Conservation (phyloP, 306 rosid species). For the Begonia fuchsioides region DNA sequence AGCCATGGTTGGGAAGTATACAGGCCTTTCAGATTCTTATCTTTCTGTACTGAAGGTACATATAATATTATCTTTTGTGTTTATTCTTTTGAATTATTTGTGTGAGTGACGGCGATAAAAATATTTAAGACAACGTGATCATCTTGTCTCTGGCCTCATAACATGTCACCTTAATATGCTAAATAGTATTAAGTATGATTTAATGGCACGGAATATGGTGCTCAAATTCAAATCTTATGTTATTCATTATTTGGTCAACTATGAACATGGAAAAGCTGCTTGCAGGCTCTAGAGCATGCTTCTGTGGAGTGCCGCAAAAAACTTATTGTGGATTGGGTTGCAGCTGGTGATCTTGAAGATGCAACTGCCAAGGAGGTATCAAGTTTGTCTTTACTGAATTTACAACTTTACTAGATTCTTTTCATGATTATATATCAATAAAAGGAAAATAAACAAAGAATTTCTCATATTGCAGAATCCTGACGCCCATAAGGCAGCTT, state of each 20-base stretch:
- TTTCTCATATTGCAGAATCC: slow-evolving; percentile 22
- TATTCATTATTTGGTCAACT: neutral
- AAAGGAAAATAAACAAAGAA: neutral
- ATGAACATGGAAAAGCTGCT: slow-evolving; percentile 2
- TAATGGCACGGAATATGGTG: too few species aligned
- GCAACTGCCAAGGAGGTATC: slow-evolving; percentile 27
- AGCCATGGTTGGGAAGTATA: slow-evolving; percentile 94
- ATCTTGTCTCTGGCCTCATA: too few species aligned
- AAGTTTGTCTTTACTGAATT: neutral
- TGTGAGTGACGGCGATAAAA: too few species aligned
- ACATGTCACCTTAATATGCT: too few species aligned
- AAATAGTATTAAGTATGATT: too few species aligned
- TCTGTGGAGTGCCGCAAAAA: slow-evolving; percentile 25
- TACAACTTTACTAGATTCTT: too few species aligned
- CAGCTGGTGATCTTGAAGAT: slow-evolving; percentile 32
- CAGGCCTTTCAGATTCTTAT: slow-evolving; percentile 84
- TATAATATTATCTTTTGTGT: neutral
- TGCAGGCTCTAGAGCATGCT: slow-evolving; percentile 39
- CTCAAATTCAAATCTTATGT: too few species aligned
- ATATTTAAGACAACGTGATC: too few species aligned
- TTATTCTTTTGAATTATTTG: too few species aligned
- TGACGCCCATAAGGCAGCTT: slow-evolving; percentile 31
- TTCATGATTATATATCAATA: too few species aligned
- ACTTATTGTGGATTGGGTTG: slow-evolving; percentile 29
- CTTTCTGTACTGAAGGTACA: slow-evolving; percentile 81